phyloP scores from a whole-genome alignment of 306 rosid species.

The cucumber (Cucumis sativus) region Cucumber_9930_V3 NC_026655.2:5259001-5259500 shows the following conservation, averaged over 20 bases:
- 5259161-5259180: background rate
- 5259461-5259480: no score
- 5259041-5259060: background rate
- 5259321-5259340: no score
- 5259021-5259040: slow-evolving; percentile 24
- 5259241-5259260: no score
- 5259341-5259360: no score
- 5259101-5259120: background rate
- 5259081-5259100: background rate
- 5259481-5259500: no score
- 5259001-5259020: slow-evolving; percentile 17
- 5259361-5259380: no score
- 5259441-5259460: no score
- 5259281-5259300: no score
- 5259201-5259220: background rate
- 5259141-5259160: background rate
- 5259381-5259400: no score
- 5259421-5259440: no score
- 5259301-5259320: background rate
- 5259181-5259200: background rate
- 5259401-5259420: no score
- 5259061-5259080: background rate
- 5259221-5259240: background rate
- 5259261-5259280: no score
- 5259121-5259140: background rate